Evolutionary conservation across 2,329 filamentous ascomycete species (phyloP).

Genomic region (Alternaria burnsii): DNA sequence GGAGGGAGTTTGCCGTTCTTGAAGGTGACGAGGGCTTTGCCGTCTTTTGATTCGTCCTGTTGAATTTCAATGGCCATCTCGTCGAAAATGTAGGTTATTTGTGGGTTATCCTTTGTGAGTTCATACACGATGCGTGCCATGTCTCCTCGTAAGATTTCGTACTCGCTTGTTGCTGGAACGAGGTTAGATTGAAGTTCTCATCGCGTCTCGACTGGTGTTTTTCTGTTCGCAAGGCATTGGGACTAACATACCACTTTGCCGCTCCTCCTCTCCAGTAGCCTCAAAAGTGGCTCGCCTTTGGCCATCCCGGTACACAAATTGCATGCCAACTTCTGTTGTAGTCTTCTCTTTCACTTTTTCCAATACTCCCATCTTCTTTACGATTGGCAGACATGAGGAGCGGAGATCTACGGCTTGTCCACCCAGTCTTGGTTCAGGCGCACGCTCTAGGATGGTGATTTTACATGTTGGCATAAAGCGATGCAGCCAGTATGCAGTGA

Average conservation of each 20-base stretch:
- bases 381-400: conserved; percentile 54
- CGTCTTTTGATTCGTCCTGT: conserved; percentile 1
- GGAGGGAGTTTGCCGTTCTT: conserved; percentile 25
- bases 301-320: conserved; percentile 45
- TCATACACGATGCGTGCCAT: conserved; percentile 62
- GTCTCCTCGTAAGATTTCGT: conserved; percentile 68
- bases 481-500: conserved; percentile 61
- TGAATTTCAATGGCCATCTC: conserved; percentile 37
- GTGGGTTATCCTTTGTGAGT: conserved; percentile 36
- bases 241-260: not conserved
- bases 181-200: not conserved
- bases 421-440: conserved; percentile 52
- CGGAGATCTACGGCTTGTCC: conserved; percentile 66
- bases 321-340: conserved; percentile 60
- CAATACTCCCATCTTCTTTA: conserved; percentile 61
- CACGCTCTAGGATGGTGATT: conserved; percentile 56
- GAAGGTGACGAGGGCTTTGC: conserved; percentile 55
- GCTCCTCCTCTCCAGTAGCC: conserved; percentile 38
- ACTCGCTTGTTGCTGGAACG: conserved; percentile 61
- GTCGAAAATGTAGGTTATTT: conserved; percentile 49
- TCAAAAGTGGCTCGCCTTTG: conserved; percentile 38
- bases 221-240: not conserved
- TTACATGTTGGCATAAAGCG: conserved; percentile 31
- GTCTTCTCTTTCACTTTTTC: conserved; percentile 49
- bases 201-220: not conserved